These are phyloP conservation scores for Gaeumannomyces sp. DNA, from an alignment of 2,329 filamentous ascomycete genomes.

Conservation along the genomic window DNA sequence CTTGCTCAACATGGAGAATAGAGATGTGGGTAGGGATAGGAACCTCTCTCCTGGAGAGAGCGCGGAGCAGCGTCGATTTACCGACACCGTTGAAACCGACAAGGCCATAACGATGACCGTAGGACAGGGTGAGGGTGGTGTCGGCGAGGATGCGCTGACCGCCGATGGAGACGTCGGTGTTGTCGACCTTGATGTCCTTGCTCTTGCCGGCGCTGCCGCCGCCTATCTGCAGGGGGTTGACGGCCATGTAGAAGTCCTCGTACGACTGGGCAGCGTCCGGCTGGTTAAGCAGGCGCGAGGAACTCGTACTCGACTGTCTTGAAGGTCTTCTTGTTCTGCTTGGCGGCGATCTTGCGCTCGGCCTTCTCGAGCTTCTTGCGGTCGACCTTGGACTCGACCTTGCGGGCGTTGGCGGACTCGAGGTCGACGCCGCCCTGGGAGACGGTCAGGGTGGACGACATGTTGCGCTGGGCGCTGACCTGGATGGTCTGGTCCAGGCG, in stretches of 20 bases:
- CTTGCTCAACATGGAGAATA: conserved; percentile 97
- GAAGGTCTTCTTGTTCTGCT: conserved; percentile 97
- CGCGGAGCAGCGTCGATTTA: conserved; percentile 90
- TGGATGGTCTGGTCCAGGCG: conserved; percentile 92
- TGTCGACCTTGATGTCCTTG: conserved; percentile 98
- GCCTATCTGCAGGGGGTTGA: conserved; percentile 91
- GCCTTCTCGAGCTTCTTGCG: conserved; percentile 99
- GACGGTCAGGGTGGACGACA: conserved; percentile 90
- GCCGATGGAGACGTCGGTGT: conserved; percentile 88
- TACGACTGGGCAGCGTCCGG: conserved; percentile 83
- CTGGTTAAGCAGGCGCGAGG: conserved; percentile 80
- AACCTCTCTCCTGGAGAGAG: conserved; percentile 86
- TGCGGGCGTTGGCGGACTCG: conserved; percentile 85
- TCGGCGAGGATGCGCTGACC: conserved; percentile 85
- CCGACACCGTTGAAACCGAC: conserved; percentile 99
- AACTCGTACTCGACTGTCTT: conserved; percentile 98
- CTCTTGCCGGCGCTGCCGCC: conserved; percentile 70
- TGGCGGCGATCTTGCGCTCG: conserved; percentile 92
- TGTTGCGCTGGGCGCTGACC: conserved; percentile 87
- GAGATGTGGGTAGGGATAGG: conserved; percentile 95
- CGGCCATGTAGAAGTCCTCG: conserved; percentile 99
- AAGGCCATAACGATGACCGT: conserved; percentile 89
- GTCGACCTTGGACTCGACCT: conserved; percentile 96
- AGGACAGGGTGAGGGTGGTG: conserved; percentile 82
- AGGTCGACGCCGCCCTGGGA: conserved; percentile 80